These are phyloP conservation scores for Gastrolobium villosum DNA, from an alignment of 306 rosid species.

Conservation along the genomic window DNA sequence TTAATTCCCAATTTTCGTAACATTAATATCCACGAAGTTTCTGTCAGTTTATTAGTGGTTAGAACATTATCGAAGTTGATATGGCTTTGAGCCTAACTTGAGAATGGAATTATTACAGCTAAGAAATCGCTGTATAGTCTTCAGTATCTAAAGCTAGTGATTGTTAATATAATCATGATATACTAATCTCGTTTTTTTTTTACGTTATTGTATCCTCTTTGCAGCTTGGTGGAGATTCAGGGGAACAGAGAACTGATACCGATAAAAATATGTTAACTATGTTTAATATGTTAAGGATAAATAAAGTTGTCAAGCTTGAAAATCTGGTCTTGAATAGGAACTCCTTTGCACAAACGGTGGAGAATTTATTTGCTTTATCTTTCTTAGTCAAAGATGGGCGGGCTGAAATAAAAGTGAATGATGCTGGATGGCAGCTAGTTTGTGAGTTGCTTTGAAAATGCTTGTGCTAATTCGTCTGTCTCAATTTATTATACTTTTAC, in stretches of 20 bases:
- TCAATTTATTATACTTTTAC: constrained; percentile 1
- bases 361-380: constrained; percentile 64
- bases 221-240: constrained; percentile 51
- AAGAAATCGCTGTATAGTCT: background rate
- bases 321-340: constrained; percentile 62
- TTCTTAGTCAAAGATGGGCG: constrained; percentile 68
- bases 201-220: constrained; percentile 12
- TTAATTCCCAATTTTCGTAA: background rate
- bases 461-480: constrained; percentile 9
- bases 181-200: background rate
- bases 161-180: constrained; percentile 5
- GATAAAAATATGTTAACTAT: constrained; percentile 58
- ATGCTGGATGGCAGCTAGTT: constrained; percentile 56
- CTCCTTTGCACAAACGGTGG: constrained; percentile 66
- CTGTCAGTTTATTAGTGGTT: constrained; percentile 17
- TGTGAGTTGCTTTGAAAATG: constrained; percentile 53
- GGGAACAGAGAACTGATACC: constrained; percentile 48
- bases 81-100: background rate
- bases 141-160: constrained; percentile 3
- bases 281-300: constrained; percentile 61
- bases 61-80: constrained; percentile 1
- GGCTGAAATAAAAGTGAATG: constrained; percentile 57
- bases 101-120: constrained; percentile 1
- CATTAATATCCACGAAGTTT: constrained; percentile 1
- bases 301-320: constrained; percentile 56